A percentile compares a stretch with the other conserved stretches of the same genome.
These are phyloP conservation scores for Schrenkiella parvula DNA, from an alignment of 345 rosid genomes.

Conservation along the genomic window DNA sequence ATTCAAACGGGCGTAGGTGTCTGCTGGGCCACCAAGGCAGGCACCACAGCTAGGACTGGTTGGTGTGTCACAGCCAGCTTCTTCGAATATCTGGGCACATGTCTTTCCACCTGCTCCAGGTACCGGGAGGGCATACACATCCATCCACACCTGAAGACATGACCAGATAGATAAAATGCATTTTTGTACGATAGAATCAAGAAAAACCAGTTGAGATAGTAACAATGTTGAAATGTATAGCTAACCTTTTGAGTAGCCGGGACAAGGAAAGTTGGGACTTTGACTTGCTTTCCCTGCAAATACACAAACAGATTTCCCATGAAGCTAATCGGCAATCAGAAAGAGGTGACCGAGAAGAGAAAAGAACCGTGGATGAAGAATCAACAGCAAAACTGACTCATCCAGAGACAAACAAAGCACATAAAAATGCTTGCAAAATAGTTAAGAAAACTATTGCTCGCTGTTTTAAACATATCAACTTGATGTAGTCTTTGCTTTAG, in stretches of 20 bases:
- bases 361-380: not conserved
- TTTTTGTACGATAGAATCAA: not conserved
- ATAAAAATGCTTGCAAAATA: not conserved
- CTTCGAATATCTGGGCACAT: constrained; percentile 93
- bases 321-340: not conserved
- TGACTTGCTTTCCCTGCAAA: constrained; percentile 77
- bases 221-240: not conserved
- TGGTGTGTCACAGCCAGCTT: constrained; percentile 97
- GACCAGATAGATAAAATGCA: constrained; percentile 2
- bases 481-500: not conserved
- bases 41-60: constrained; percentile 97
- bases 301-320: constrained; percentile 11
- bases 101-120: constrained; percentile 98
- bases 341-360: not conserved
- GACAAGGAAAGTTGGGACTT: constrained; percentile 95
- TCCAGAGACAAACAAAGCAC: not conserved
- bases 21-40: constrained; percentile 95
- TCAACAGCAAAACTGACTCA: constrained; percentile 1
- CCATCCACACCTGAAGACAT: constrained; percentile 86
- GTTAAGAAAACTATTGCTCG: not conserved
- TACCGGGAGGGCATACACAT: constrained; percentile 73
- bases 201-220: not conserved
- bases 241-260: constrained; percentile 94
- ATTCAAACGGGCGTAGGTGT: constrained; percentile 91
- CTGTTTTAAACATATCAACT: not conserved